Percentiles rank a stretch among this genome's conserved stretches.
These are phyloP conservation scores for Vaccinium vitisidaea DNA, from an alignment of 148 eudicot species.

Conservation along the genomic window DNA sequence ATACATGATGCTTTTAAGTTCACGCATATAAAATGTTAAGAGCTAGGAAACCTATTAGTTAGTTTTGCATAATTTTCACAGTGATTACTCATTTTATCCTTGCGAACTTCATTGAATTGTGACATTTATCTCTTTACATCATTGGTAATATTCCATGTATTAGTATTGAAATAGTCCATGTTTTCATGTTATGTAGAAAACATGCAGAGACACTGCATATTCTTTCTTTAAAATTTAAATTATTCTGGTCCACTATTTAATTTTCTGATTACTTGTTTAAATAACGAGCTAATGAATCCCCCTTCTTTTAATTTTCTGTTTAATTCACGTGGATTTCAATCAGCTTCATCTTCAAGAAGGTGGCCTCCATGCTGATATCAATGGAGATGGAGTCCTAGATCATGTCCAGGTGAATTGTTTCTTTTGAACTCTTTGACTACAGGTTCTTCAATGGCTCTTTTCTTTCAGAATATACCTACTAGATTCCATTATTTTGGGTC, in stretches of 20 bases:
- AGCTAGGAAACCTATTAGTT: background rate
- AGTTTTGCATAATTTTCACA: background rate
- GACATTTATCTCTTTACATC: background rate
- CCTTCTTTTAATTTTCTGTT: too few relatives aligned
- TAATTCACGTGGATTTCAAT: constrained; percentile 17
- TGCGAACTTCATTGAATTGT: background rate
- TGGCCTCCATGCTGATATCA: constrained; percentile 97
- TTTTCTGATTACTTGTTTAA: background rate
- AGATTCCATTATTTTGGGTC: background rate
- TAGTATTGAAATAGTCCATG: background rate
- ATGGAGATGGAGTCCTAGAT: constrained; percentile 98
- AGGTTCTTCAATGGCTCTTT: background rate
- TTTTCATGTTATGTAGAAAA: too few relatives aligned
- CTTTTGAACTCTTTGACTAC: background rate
- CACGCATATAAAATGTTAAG: background rate
- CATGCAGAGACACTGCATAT: too few relatives aligned
- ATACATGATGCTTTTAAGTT: background rate
- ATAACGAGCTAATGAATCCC: too few relatives aligned
- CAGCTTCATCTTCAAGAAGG: constrained; percentile 99
- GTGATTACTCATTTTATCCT: background rate
- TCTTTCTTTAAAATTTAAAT: background rate
- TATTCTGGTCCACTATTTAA: background rate
- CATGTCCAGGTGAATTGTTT: constrained; percentile 78
- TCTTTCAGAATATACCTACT: background rate
- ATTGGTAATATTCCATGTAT: background rate